Evolutionary conservation across 495 filamentous ascomycete species (phyloP), one percentile per base, ranked within the genome.

Genomic region (Parathielavia hyrcaniae): DNA sequence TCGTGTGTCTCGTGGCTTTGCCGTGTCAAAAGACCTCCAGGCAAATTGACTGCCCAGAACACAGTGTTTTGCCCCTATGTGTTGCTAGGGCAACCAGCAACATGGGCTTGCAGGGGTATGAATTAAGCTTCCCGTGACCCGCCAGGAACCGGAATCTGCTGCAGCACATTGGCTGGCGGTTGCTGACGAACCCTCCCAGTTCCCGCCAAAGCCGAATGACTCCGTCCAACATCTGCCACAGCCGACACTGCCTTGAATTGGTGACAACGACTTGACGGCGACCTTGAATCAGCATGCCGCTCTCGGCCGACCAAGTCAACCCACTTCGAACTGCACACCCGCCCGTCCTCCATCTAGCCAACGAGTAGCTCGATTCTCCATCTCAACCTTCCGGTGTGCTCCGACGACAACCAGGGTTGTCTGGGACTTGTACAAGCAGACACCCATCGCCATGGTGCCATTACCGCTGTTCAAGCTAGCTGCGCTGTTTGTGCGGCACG

Each of bases 381-480:
- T 30, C 26, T 5, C 40, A n/a, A 17, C 16, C 12, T 30, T 7
- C 5, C 12, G 22, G 12, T 13, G 4, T 13, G 12, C 23, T 30
- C 23, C 20, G 9, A 13, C 41, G 10, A 8, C 41, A 34, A 9
- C 43, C 7, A 30, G 13, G 13, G 17, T 5, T 47, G 45, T n/a
- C 17, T 13, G 17, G 19, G 4, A 11, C 0, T n/a, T n/a, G n/a
- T n/a, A 49, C 1, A 35, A 35, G 0, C 36, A 40, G 35, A 2
- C n/a, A 5, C 20, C 14, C 9, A 10, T 34, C 50, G 67, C 59
- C 57, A 83, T 82, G 81, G 80, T 79, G 53, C 71, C 75, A 53
- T 67, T 81, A 17, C 76, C 75, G 35, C 67, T 76, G 5, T 75
- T 76, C 64, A 77, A 78, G 63, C 69, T 76, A 61, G 74, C 73